Evolutionary conservation across 768 basidiomycete genomes (phyloP), one percentile per base, ranked within the genome.

Genomic region (Leucocoprinus leucothites): DNA sequence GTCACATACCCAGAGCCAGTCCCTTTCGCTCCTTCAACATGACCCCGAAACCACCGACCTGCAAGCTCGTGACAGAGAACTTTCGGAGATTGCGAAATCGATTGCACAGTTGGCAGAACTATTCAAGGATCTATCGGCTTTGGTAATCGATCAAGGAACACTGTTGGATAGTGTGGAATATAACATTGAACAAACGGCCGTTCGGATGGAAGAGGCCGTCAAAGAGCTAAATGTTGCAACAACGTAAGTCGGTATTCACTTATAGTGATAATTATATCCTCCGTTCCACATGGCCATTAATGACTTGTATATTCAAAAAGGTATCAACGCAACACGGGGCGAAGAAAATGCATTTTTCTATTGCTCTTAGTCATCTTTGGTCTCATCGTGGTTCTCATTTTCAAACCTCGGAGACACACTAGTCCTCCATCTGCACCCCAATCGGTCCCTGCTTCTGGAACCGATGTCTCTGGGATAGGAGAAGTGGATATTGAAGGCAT

Each of bases 91-190:
- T 58, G 94, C 96, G 2, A 86, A 89, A 61, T 94, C 89, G 19
- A 99, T 99, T 62, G 83, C 89, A 40, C 83, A 85, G 42, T 80
- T 99, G 25, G 95, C 95, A 1, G 96, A 96, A 64, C 80, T 99
- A 48, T 99, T 99, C 81, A 94, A 96, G 64, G 97, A 99, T 67
- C 78, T 99, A 44, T 90, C 89, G 13, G 81, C 81, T 34, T 82
- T 99, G 53, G 93, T 99, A 57, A 98, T 98, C 59, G 97, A 98
- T 71, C 97, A 99, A 65, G 97, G 97, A 25, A 98, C 96, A 25
- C 81, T 99, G 28, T 79, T 98, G 53, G 97, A 98, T 71, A 94
- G 92, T 35, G 82, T 98, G 53, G 97, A 99, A 71, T 99, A 93
- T 73, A 99, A 99, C 67, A 90, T 99, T 50, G 94, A 98, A 69